Evolutionary conservation across 345 rosid species (phyloP).

Genomic region (Linum usitatissimum): DNA sequence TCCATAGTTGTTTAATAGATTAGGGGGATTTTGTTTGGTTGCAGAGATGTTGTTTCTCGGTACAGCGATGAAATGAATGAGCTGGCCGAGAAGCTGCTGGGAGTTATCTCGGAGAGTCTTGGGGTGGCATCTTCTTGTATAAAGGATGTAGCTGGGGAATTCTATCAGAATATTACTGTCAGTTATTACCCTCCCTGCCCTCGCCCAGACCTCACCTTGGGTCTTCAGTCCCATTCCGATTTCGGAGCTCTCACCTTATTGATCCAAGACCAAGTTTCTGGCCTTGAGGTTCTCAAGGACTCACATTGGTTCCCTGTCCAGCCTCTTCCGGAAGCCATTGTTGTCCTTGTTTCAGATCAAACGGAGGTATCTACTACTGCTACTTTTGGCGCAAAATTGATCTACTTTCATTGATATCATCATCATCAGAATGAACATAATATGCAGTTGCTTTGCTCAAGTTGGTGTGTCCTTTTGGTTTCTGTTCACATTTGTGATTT

Average conservation of each 20-base stretch:
- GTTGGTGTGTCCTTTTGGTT: too few relatives aligned
- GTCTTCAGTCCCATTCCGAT: constrained; percentile 86
- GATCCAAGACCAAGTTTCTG: constrained; percentile 74
- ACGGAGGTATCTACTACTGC: constrained; percentile 46
- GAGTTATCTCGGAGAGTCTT: constrained; percentile 53
- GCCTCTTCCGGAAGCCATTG: constrained; percentile 51
- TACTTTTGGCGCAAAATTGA: not conserved
- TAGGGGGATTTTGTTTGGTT: constrained; percentile 1
- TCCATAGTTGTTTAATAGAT: too few relatives aligned
- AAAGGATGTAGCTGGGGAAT: constrained; percentile 56
- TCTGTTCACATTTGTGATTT: too few relatives aligned
- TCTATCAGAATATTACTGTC: constrained; percentile 76
- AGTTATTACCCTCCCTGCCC: constrained; percentile 92
- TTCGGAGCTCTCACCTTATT: constrained; percentile 69
- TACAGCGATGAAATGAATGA: constrained; percentile 52
- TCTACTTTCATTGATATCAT: not conserved
- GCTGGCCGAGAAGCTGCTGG: constrained; percentile 52
- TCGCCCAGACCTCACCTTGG: constrained; percentile 76
- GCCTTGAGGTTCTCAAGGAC: constrained; percentile 69
- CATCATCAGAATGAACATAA: not conserved
- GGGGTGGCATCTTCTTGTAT: constrained; percentile 39
- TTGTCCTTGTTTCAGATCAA: constrained; percentile 68
- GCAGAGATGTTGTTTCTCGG: constrained; percentile 42
- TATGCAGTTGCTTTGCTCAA: too few relatives aligned
- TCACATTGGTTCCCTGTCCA: constrained; percentile 53